Evolutionary conservation across 148 eudicot genomes (phyloP), one percentile per base, ranked within the genome.

Genomic region (Pouteria glomerata): DNA sequence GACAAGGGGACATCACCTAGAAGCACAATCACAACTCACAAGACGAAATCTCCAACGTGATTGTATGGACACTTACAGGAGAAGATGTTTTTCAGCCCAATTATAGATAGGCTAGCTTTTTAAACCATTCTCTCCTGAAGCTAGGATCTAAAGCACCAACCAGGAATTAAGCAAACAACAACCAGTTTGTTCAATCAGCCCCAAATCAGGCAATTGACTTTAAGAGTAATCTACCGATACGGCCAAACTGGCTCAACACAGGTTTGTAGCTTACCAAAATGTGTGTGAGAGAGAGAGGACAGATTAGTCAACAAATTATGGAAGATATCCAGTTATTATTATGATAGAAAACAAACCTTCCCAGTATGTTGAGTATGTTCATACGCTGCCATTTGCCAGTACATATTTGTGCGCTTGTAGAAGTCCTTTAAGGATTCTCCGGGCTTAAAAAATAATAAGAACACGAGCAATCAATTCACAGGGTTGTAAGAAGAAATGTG

Each of bases 301-400:
- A 67, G 26, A 34, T 33, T 63, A 31, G 11, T 55, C 71, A 37
- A 27, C 45, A 23, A 8, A 15, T 29, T 30, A 26, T 47, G 31
- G 42, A 26, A 24, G 41, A 66, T 35, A 39, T 63, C 39, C 27
- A 31, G 24, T 75, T 24, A 16, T 27, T 13, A 11, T 24, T 42
- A 27, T 21, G 47, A 21, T 57, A 57, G 58, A 71, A 56, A 73
- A 73, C 78, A 78, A 63, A 95, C 98, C 87, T 95, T 95, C 77
- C 98, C 98, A 52, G 98, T 95, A 81, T 95, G 98, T 77, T 88
- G 96, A 51, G 98, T 95, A 76, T 93, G 98, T 74, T 95, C 98
- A 79, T 95, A 84, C 26, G 98, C 98, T 30, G 98, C 98, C 97
- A 91, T 95, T 89, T 91, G 98, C 98, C 98, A 91, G 74, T 95